These are phyloP conservation scores for Solanum boliviense DNA, from an alignment of 257 asterid species.

Conservation along the genomic window DNA sequence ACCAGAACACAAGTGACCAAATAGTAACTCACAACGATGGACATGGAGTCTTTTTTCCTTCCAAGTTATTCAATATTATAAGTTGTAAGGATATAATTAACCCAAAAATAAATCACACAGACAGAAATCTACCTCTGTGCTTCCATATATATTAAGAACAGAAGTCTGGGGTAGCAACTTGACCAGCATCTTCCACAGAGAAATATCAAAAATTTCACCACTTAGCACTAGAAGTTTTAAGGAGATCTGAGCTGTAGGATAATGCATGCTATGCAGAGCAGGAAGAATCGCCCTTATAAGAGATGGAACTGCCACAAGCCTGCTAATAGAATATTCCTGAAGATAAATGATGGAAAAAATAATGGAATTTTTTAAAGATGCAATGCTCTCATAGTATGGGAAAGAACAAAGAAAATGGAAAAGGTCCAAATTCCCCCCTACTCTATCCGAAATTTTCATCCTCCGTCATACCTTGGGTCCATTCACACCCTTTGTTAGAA, in stretches of 20 bases:
- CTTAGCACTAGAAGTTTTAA: slow-evolving; percentile 68
- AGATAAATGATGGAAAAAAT: slow-evolving; percentile 4
- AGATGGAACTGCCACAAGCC: slow-evolving; percentile 89
- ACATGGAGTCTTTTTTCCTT: not conserved
- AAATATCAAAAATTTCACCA: slow-evolving; percentile 65
- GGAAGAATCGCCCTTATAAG: slow-evolving; percentile 64
- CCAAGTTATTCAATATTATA: not conserved
- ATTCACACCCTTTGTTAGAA: not conserved
- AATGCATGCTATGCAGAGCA: slow-evolving; percentile 33
- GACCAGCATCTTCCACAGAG: slow-evolving; percentile 55
- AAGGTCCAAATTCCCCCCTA: not conserved
- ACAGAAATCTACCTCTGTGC: slow-evolving; percentile 68
- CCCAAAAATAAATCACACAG: not conserved
- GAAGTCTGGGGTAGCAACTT: slow-evolving; percentile 59
- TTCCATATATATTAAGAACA: slow-evolving; percentile 80
- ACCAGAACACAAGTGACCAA: not conserved
- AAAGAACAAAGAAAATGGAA: not conserved
- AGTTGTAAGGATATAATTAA: not conserved
- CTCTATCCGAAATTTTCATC: not conserved
- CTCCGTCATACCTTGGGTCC: not conserved
- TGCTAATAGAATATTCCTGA: slow-evolving; percentile 69
- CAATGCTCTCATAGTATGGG: not conserved
- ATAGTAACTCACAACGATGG: not conserved
- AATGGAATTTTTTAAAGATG: not conserved
- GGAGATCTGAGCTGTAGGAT: slow-evolving; percentile 27